phyloP scores from a whole-genome alignment of 805 yeast species.

The Saccharomycopsis selenospora region DNA sequence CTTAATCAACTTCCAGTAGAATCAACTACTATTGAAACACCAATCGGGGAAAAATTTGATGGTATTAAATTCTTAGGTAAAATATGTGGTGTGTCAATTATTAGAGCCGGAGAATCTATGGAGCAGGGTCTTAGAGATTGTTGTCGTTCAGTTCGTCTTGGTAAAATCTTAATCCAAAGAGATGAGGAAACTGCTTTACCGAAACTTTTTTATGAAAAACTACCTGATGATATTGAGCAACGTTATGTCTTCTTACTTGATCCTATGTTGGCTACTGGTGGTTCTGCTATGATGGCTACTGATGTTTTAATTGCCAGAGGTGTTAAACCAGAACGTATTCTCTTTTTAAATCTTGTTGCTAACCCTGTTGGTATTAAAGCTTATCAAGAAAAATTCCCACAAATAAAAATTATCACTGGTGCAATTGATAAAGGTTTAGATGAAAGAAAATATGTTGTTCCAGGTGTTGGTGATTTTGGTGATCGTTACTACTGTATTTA shows the following conservation, averaged over 20 bases:
- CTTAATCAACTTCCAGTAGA: slow-evolving; percentile 90
- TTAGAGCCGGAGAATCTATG: slow-evolving; percentile 99
- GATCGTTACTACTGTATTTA: slow-evolving; percentile 92
- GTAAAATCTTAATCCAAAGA: slow-evolving; percentile 93
- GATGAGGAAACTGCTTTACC: slow-evolving; percentile 97
- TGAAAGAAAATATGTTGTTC: slow-evolving; percentile 76
- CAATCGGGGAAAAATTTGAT: slow-evolving; percentile 59
- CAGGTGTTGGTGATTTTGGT: slow-evolving; percentile 98
- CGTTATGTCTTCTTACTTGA: slow-evolving; percentile 88
- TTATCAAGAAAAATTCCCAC: slow-evolving; percentile 73
- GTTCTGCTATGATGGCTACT: slow-evolving; percentile 95
- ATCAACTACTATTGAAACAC: slow-evolving; percentile 59
- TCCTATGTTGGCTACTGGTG: slow-evolving; percentile 99
- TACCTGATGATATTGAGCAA: slow-evolving; percentile 85
- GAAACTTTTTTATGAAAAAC: slow-evolving; percentile 83
- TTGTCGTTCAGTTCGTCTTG: slow-evolving; percentile 92
- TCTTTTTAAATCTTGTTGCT: slow-evolving; percentile 85
- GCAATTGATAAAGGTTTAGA: slow-evolving; percentile 84
- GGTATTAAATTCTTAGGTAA: slow-evolving; percentile 85
- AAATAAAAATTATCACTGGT: slow-evolving; percentile 86
- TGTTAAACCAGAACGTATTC: slow-evolving; percentile 77
- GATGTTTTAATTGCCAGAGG: slow-evolving; percentile 85
- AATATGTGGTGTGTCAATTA: slow-evolving; percentile 96
- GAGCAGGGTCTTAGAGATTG: slow-evolving; percentile 97
- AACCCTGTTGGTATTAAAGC: slow-evolving; percentile 89